phyloP scores from a whole-genome alignment of 1,139 yeast genomes.

The Hanseniaspora sp. region DNA sequence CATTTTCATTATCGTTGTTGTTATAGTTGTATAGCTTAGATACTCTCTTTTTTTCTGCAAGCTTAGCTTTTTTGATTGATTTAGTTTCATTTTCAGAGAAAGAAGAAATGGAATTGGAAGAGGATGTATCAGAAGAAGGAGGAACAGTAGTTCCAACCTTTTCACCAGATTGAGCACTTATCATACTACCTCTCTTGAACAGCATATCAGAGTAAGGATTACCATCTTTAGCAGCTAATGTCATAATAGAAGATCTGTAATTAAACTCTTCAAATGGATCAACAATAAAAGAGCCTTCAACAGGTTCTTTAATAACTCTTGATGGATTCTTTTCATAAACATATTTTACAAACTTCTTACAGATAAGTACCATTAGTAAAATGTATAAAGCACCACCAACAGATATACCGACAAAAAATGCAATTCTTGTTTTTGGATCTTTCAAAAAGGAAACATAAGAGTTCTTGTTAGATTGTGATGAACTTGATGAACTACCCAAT shows the following conservation, averaged over 20 bases:
- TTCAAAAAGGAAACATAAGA: slow-evolving; percentile 28
- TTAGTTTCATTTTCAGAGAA: slow-evolving; percentile 7
- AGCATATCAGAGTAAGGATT: slow-evolving; percentile 10
- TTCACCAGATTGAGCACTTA: neutral
- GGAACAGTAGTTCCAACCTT: neutral
- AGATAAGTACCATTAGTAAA: slow-evolving; percentile 36
- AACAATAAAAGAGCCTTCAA: slow-evolving; percentile 24
- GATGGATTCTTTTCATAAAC: slow-evolving; percentile 17
- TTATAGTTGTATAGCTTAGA: slow-evolving; percentile 5
- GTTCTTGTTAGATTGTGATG: slow-evolving; percentile 12
- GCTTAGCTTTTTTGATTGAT: slow-evolving; percentile 9
- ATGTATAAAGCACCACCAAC: slow-evolving; percentile 52
- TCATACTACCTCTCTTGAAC: slow-evolving; percentile 13
- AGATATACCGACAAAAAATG: slow-evolving; percentile 57
- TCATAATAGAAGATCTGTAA: slow-evolving; percentile 24
- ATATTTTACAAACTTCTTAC: slow-evolving; percentile 32
- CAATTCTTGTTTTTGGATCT: slow-evolving; percentile 36
- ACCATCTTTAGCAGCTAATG: slow-evolving; percentile 11
- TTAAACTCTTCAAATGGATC: slow-evolving; percentile 25
- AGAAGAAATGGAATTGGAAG: slow-evolving; percentile 9
- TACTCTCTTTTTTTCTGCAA: slow-evolving; percentile 3
- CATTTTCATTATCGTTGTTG: neutral
- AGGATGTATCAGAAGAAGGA: neutral
- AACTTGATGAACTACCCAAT: slow-evolving; percentile 30
- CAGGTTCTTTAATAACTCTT: slow-evolving; percentile 18